Base-by-base conservation (phyloP, 495 filamentous ascomycete genomes). In the Lasiosphaeris hirsuta region DNA sequence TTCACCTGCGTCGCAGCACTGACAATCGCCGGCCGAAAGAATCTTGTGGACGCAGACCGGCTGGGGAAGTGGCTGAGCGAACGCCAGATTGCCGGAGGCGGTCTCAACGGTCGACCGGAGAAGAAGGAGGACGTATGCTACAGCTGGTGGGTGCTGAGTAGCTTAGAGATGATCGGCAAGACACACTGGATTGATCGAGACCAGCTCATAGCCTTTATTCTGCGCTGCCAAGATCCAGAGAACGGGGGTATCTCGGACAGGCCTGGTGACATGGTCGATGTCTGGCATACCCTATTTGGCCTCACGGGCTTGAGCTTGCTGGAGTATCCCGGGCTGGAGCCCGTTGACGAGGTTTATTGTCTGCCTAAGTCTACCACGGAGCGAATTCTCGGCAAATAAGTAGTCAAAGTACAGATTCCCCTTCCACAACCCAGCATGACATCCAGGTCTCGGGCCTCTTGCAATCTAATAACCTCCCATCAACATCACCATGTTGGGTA, bases 81-180 rank as follows among this genome's bases (percentile, higher is more conserved):
- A 71, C 78, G 94, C 34, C 94, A 98, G 65, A 75, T 95, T 11
- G 81, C 89, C 8, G 86, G 84, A 19, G 95, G 95, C 35, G 94
- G 94, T 4, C 74, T 98, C 33, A 98, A 97, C 66, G 94, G 94
- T 3, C 81, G 94, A 48, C 94, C 94, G 0, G 95, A 97, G 74
- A 98, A 98, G 75, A 75, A 91, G 51, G 91, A 93, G 69, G 95
- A 98, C 75, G 92, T 96, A 7, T 98, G 94, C 73, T 98, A 98
- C 70, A 95, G 89, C 67, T 98, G 94, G 94, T 98, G 94, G 94
- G 94, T 97, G 19, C 70, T 88, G 53, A 89, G 86, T 63, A 96
- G 91, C 68, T 69, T 98, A 57, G 87, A 85, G 19, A 96, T 97
- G 84, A 89, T 97, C 58, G 89, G 82, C 49, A 83, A 87, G 57